Conservation (phyloP, 2,329 filamentous ascomycete species). For the Cucurbitaria berberidis region DNA sequence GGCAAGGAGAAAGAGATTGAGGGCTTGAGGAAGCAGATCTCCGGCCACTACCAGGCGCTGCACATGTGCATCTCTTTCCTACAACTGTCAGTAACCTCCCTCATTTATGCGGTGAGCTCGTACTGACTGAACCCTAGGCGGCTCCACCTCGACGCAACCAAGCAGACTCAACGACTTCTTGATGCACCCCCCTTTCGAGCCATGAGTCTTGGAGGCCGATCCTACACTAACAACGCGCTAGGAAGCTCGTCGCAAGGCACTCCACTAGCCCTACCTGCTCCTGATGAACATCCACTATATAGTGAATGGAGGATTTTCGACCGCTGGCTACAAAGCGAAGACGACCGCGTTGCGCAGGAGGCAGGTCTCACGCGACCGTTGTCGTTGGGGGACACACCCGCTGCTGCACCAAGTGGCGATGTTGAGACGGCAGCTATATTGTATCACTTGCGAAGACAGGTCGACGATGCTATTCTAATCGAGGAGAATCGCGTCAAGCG, state of each 20-base stretch:
- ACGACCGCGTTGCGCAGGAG: slow-evolving; percentile 34
- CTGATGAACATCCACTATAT: slow-evolving; percentile 39
- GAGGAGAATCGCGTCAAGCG: slow-evolving; percentile 42
- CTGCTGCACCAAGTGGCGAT: slow-evolving; percentile 23
- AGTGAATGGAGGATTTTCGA: slow-evolving; percentile 41
- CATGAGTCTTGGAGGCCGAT: slow-evolving; percentile 34
- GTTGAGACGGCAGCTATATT: slow-evolving; percentile 34
- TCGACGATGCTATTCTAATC: slow-evolving; percentile 40
- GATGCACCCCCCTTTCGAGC: slow-evolving; percentile 30
- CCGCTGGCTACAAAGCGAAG: slow-evolving; percentile 35
- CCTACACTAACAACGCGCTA: slow-evolving; percentile 32
- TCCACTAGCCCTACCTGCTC: slow-evolving; percentile 28
- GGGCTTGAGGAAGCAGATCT: slow-evolving; percentile 35
- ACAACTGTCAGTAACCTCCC: slow-evolving; percentile 28
- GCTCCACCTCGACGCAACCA: slow-evolving; percentile 37
- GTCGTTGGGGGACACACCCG: slow-evolving; percentile 30
- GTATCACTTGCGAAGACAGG: slow-evolving; percentile 34
- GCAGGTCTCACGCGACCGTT: slow-evolving; percentile 21
- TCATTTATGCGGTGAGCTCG: neutral
- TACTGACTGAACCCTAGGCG: slow-evolving; percentile 27
- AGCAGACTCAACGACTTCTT: slow-evolving; percentile 26
- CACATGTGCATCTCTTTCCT: slow-evolving; percentile 42
- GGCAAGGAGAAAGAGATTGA: slow-evolving; percentile 44
- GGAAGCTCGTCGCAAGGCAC: slow-evolving; percentile 19
- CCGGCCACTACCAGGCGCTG: slow-evolving; percentile 38